phyloP scores from a whole-genome alignment of 331 rosid genomes.

The Malus hybrid region DNA sequence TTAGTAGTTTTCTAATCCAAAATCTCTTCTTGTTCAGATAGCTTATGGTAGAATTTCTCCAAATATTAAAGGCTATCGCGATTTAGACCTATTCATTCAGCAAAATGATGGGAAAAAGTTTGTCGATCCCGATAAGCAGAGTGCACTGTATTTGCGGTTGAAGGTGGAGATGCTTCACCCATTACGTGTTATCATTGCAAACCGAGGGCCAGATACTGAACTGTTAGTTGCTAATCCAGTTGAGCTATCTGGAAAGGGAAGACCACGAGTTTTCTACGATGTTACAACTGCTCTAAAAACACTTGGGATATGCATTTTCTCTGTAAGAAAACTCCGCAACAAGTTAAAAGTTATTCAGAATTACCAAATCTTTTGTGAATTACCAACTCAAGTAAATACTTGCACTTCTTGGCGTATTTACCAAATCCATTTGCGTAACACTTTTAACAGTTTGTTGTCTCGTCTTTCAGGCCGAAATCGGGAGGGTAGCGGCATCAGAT shows the following conservation, averaged over 20 bases:
- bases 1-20: conserved; percentile 13
- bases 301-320: conserved; percentile 70
- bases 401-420: not conserved
- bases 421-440: not conserved
- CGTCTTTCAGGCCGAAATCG: conserved; percentile 64
- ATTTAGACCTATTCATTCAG: conserved; percentile 67
- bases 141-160: conserved; percentile 39
- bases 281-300: conserved; percentile 64
- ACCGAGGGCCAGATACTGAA: conserved; percentile 76
- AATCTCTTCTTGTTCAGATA: conserved; percentile 31
- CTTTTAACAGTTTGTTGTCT: not conserved
- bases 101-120: conserved; percentile 63
- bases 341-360: too few species aligned
- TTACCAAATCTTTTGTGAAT: not conserved
- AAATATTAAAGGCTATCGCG: conserved; percentile 38
- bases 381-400: not conserved
- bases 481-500: conserved; percentile 56
- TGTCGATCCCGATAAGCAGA: conserved; percentile 52
- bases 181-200: conserved; percentile 55
- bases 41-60: conserved; percentile 57
- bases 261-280: conserved; percentile 74
- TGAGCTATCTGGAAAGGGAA: conserved; percentile 72
- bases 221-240: conserved; percentile 74
- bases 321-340: conserved; percentile 34
- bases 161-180: conserved; percentile 84